Evolutionary conservation across 371 early-diverging fungal genomes (phyloP).

Genomic region (Zychaea mexicana): DNA sequence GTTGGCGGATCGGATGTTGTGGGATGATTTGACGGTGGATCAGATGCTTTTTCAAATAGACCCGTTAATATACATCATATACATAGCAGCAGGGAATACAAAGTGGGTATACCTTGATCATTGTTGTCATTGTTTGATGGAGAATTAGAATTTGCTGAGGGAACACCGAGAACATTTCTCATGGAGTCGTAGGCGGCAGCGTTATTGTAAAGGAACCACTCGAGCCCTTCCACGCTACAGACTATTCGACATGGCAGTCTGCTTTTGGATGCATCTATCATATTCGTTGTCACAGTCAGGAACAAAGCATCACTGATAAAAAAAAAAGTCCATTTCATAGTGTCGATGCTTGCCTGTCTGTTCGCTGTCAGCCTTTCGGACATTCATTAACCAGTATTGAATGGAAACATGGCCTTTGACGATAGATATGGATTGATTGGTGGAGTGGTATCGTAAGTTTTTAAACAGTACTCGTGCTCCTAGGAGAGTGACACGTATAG

Average conservation of each 20-base stretch:
- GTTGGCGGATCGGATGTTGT: neutral
- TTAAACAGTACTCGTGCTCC: conserved; percentile 84
- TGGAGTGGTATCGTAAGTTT: conserved; percentile 74
- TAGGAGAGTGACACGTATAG: conserved; percentile 73
- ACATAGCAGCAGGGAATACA: neutral
- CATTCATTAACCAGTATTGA: conserved; percentile 76
- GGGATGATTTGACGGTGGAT: no score
- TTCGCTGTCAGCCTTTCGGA: conserved; percentile 53
- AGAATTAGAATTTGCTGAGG: neutral
- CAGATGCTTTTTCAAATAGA: no score
- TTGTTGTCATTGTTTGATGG: neutral
- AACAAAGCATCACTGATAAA: neutral
- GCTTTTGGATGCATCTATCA: conserved; percentile 16
- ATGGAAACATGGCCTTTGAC: conserved; percentile 81
- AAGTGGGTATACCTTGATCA: neutral
- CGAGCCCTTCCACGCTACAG: conserved; percentile 78
- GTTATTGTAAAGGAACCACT: conserved; percentile 86
- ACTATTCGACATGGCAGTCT: conserved; percentile 65
- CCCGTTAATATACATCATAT: no score
- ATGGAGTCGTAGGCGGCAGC: conserved; percentile 73
- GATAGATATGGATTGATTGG: conserved; percentile 73
- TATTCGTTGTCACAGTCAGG: neutral
- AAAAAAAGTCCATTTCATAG: neutral
- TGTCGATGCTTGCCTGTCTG: conserved; percentile 18
- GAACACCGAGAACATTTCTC: conserved; percentile 57